phyloP scores from a whole-genome alignment of 331 rosid species.

The Dryas integrifolia region DNA sequence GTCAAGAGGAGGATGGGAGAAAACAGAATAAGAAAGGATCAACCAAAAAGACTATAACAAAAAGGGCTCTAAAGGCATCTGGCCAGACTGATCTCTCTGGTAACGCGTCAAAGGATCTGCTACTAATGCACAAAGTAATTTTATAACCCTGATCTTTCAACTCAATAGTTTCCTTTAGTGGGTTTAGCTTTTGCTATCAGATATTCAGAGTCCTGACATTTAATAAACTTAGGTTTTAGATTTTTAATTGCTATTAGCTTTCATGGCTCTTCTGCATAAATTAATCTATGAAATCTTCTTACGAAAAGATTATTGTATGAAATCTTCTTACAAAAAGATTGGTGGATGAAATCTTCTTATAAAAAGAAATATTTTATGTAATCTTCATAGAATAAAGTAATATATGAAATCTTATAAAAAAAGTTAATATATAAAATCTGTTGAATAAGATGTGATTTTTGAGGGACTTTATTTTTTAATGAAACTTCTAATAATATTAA shows the following conservation, averaged over 20 bases:
- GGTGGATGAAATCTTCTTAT: too few species aligned
- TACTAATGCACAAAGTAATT: constrained; percentile 62
- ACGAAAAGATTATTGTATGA: too few species aligned
- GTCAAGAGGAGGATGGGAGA: constrained; percentile 93
- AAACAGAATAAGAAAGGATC: constrained; percentile 70
- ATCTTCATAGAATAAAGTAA: too few species aligned
- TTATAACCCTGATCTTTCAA: constrained; percentile 11
- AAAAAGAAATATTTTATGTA: too few species aligned
- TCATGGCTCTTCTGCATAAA: background rate
- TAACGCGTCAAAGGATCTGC: constrained; percentile 70
- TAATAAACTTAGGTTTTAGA: background rate
- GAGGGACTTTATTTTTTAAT: too few species aligned
- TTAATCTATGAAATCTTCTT: background rate
- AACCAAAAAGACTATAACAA: constrained; percentile 61
- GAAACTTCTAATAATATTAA: too few species aligned
- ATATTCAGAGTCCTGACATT: background rate
- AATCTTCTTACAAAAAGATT: too few species aligned
- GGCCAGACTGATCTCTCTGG: constrained; percentile 91
- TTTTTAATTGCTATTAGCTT: background rate
- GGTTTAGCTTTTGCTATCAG: background rate
- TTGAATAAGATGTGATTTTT: background rate
- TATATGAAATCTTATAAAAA: too few species aligned
- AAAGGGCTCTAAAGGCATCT: constrained; percentile 84
- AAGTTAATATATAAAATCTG: background rate
- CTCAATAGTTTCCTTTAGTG: background rate